A percentile compares a stretch with the other conserved stretches of the same genome.
Conservation (phyloP, 2,329 filamentous ascomycete species). For the Cryoendolithus antarcticus region DNA sequence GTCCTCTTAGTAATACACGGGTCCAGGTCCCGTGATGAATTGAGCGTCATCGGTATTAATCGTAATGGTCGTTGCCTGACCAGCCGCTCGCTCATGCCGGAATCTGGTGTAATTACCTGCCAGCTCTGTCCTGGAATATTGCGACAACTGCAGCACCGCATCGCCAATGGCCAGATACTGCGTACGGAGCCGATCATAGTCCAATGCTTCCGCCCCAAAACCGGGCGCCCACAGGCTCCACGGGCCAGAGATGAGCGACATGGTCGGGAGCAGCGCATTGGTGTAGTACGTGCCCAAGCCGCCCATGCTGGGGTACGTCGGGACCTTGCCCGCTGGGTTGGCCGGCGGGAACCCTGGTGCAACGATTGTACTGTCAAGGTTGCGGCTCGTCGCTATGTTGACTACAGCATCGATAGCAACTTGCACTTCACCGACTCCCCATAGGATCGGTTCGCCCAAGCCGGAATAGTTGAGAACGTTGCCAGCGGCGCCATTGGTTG, state of each 20-base stretch:
- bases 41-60: not conserved
- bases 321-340: not conserved
- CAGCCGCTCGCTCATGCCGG: not conserved
- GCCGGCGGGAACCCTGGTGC: not conserved
- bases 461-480: conserved; percentile 4
- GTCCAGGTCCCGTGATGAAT: not conserved
- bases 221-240: conserved; percentile 5
- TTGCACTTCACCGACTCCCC: conserved; percentile 3
- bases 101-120: not conserved
- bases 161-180: conserved; percentile 5
- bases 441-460: conserved; percentile 1
- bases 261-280: conserved; percentile 2
- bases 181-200: conserved; percentile 2
- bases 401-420: conserved; percentile 2
- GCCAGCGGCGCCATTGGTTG: not conserved
- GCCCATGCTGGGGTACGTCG: conserved; percentile 3
- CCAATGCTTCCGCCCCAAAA: conserved; percentile 3
- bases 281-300: conserved; percentile 2
- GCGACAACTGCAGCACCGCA: not conserved
- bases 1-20: not conserved
- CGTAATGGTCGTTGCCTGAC: not conserved
- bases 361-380: not conserved
- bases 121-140: conserved; percentile 2
- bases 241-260: conserved; percentile 3
- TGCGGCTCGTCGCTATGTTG: not conserved